These are phyloP conservation scores for Aspergillus versicolor DNA, from an alignment of 2,329 filamentous ascomycete species.

Conservation along the genomic window DNA sequence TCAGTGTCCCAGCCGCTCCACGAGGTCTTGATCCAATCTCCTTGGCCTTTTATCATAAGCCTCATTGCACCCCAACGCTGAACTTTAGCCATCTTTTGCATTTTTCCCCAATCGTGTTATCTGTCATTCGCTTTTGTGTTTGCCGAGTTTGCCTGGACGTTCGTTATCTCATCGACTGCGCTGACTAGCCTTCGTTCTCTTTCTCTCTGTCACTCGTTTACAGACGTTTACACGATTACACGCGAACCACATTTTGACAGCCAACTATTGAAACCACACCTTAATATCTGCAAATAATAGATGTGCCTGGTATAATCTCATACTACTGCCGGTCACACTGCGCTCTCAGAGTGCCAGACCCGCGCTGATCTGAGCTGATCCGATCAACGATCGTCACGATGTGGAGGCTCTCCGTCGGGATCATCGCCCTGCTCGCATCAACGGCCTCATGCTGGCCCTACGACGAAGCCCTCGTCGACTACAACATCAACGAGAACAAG, in stretches of 20 bases:
- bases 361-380: neutral
- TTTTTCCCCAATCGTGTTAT: too few relatives aligned
- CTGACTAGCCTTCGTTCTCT: too few relatives aligned
- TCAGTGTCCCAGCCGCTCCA: too few relatives aligned
- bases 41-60: neutral
- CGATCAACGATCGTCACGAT: neutral
- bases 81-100: neutral
- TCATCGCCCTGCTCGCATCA: neutral
- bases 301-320: too few relatives aligned
- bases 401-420: neutral
- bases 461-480: slow-evolving; percentile 51
- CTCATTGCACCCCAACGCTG: neutral
- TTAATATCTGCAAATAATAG: too few relatives aligned
- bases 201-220: too few relatives aligned
- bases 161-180: too few relatives aligned
- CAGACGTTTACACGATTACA: too few relatives aligned
- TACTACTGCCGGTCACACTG: neutral
- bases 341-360: neutral
- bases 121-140: too few relatives aligned
- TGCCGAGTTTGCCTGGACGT: too few relatives aligned
- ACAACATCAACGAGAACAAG: slow-evolving; percentile 62
- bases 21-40: neutral
- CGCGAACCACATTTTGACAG: too few relatives aligned
- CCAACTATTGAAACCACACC: too few relatives aligned
- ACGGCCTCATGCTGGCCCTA: slow-evolving; percentile 41